Base-by-base conservation (phyloP, 768 basidiomycete genomes). In the Dacryopinax spathularia region DNA sequence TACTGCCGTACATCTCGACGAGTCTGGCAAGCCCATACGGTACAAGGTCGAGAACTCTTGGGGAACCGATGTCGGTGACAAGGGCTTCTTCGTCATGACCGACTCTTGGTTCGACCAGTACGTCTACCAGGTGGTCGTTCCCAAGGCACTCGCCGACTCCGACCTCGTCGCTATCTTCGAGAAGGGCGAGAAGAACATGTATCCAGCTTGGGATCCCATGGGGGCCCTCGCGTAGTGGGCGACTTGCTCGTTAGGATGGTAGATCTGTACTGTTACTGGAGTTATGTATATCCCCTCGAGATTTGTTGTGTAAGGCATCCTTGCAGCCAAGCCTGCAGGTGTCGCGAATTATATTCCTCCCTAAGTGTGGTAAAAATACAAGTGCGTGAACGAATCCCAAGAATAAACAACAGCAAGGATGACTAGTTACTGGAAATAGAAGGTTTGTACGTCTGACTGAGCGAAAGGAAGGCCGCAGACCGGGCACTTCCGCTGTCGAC, bases 41-140 rank as follows among this genome's bases (percentile, higher is more conserved):
- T 98, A 91, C 81, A 91, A 91, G 75, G 90, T 98, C 20, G 95
- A 98, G 79, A 98, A 98, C 77, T 88, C 86, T 2, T 98, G 95
- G 95, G 89, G 90, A 16, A 84, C 85, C 29, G 75, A 76, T 0
- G 80, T 79, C 0, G 88, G 92, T 27, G 79, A 91, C 68, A 85
- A 91, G 68, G 94, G 94, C 5, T 94, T 84, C 75, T 91, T 88
- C 75, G 83, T 95, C 69, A 94, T 95, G 91, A 89, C 85, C 60
- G 88, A 90, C 67, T 77, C 77, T 41, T 98, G 95, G 94, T 97
- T 97, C 74, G 85, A 87, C 63, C 79, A 97, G 87, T 91, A 69
- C 70, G 88, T 95, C 31, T 98, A 91, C 76, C 95, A 98, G 75
- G 85, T 95, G 27, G 95, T 96, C 12, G 83, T 90, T 18, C 91